Evolutionary conservation across 176 grass and related monocot species (phyloP).

Genomic region (Dactylis glomerata): DNA sequence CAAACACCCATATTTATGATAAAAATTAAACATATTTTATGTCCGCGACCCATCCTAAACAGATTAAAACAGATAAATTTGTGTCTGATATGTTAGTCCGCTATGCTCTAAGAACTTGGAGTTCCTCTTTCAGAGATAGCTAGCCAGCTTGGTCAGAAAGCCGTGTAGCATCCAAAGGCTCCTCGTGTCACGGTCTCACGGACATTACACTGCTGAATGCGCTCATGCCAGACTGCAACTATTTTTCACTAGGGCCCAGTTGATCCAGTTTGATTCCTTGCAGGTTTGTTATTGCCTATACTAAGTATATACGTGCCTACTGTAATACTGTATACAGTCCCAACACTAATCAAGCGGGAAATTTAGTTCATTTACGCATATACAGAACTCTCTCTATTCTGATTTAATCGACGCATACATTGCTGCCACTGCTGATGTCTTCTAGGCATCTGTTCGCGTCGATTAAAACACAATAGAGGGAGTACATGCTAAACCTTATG

Average conservation of each 20-base stretch:
- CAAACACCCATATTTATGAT: no score
- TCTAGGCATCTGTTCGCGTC: no score
- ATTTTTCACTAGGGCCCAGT: neutral
- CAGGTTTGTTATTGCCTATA: neutral
- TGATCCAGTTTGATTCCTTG: neutral
- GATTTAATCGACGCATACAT: no score
- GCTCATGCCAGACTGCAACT: conserved; percentile 1
- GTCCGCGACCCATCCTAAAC: no score
- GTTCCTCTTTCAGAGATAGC: no score
- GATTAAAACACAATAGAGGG: no score
- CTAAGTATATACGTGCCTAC: neutral
- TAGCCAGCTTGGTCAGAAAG: conserved; percentile 5
- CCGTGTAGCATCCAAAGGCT: neutral
- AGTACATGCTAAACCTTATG: neutral
- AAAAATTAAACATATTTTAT: no score
- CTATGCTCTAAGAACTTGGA: no score
- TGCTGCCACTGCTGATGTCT: no score
- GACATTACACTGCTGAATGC: neutral
- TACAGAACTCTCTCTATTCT: no score
- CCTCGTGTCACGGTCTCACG: neutral
- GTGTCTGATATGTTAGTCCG: no score
- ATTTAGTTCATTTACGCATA: neutral
- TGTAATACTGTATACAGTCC: neutral
- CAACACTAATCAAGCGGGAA: neutral
- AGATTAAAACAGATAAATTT: no score